Base-by-base conservation (phyloP, 2,329 filamentous ascomycete species). In the Xylariaceae sp. region DNA sequence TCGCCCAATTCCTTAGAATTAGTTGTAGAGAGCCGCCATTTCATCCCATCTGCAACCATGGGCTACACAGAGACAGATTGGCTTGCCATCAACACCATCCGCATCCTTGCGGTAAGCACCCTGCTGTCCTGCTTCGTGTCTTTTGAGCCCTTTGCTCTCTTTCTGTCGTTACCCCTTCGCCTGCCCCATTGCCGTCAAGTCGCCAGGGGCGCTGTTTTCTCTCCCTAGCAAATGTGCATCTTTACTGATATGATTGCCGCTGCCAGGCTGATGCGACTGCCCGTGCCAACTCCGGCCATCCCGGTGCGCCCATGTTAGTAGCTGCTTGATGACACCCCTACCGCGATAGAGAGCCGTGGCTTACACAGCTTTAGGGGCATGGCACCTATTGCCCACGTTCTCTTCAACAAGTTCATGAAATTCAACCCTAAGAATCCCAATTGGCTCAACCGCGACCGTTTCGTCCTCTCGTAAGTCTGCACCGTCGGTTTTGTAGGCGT, bases 391-490 rank as follows among this genome's bases (percentile, higher is more conserved):
- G 87, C 94, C 74, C 94, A 97, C 82, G 90, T 97, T 69, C 85
- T 99, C 63, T 99, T 89, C 80, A 95, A 96, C 85, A 95, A 94
- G 76, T 95, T 96, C 83, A 90, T 99, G 90, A 95, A 79, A 74
- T 99, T 96, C 84, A 99, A 97, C 87, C 94, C 94, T 69, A 95
- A 96, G 87, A 96, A 96, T 84, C 89, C 94, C 67, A 81, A 90
- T 63, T 99, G 92, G 92, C 70, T 94, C 68, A 97, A 97, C 85
- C 87, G 94, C 71, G 94, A 99, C 78, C 88, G 94, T 74, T 99
- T 99, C 71, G 91, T 99, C 60, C 91, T 99, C 73, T 99, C 94
- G 92, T 96, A 84, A 83, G 92, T 29, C 41, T 43, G 21, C 41
- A 16, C 21, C 13, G 21, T 26, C 4, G 2, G 2, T 43, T 39